Base-by-base conservation (phyloP, 257 asterid genomes). In the Solanum arcanum region DNA sequence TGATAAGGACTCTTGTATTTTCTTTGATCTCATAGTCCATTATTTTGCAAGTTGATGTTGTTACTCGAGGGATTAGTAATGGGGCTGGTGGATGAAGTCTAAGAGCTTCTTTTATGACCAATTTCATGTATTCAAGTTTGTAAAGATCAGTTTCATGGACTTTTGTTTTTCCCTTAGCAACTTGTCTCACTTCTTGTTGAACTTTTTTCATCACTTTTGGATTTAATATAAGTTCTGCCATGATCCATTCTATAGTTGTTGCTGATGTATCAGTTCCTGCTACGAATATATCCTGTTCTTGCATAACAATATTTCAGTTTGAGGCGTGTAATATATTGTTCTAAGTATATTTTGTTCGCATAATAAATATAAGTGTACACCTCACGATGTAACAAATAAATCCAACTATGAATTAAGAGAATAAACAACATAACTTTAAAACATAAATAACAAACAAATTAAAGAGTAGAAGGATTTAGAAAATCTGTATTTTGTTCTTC, bases 1-100 rank as follows among this genome's bases (percentile, higher is more conserved):
- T 93, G 80, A 92, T 72, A 29, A 88, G 23, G 1, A 92, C 91
- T 29, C 94, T 80, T 1, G 94, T 90, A 68, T 88, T 90, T 2
- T 83, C 89, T 0, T 94, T 90, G 16, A 92, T 88, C 27, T 89
- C 87, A 60, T 87, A 93, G 6, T 59, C 84, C 39, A 60, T 69
- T 42, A 88, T 25, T 31, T 74, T 86, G 87, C 90, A 88, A 9
- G 21, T 66, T 21, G 35, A 62, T 4, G 69, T 76, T 41, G 87
- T 49, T 86, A 85, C 87, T 73, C 90, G 66, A 12, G 90, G 90
- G 18, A 86, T 25, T 59, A 88, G 27, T 3, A 88, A 68, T 1
- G 90, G 90, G 15, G 41, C 90, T 14, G 90, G 88, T 15, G 88
- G 88, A 73, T 80, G 90, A 49, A 88, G 72, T 68, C 90, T 86